Conservation (phyloP, 768 basidiomycete species). For the Phlegmacium glaucopus region DNA sequence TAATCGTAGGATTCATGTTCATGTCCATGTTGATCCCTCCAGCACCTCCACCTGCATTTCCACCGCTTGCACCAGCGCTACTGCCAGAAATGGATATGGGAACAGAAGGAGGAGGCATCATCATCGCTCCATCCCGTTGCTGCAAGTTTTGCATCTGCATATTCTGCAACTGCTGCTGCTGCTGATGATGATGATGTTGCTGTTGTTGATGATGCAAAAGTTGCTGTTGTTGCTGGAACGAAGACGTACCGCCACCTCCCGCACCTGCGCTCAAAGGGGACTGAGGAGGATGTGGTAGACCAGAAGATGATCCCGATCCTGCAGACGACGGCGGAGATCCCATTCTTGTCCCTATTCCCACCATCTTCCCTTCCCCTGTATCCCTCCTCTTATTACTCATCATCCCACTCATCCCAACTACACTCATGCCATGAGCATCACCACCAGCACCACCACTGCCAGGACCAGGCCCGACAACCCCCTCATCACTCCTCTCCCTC, state of each 20-base stretch:
- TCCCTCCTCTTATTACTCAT: conserved; percentile 62
- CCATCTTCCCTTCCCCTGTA: conserved; percentile 56
- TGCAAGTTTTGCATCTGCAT: neutral
- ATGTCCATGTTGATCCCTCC: conserved; percentile 9
- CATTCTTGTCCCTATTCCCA: neutral
- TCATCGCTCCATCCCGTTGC: conserved; percentile 22
- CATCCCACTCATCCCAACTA: conserved; percentile 22
- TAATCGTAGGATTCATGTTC: conserved; percentile 4
- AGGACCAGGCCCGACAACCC: neutral
- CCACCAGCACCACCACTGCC: neutral
- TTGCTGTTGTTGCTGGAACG: neutral
- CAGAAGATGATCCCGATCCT: no score
- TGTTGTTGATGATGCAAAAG: conserved; percentile 1
- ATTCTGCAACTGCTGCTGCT: neutral
- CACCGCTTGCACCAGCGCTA: neutral
- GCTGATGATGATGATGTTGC: neutral
- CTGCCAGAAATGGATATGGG: conserved; percentile 18
- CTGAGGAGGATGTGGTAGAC: conserved; percentile 7
- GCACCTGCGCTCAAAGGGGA: conserved; percentile 2
- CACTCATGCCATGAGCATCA: conserved; percentile 38
- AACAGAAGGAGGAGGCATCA: conserved; percentile 40
- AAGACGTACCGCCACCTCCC: no score
- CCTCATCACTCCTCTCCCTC: conserved; percentile 6
- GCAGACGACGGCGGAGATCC: no score
- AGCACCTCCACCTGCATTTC: no score